A percentile compares a stretch with the other conserved stretches of the same genome.
Conservation (phyloP, 768 basidiomycete genomes). For the Russula foetens region DNA sequence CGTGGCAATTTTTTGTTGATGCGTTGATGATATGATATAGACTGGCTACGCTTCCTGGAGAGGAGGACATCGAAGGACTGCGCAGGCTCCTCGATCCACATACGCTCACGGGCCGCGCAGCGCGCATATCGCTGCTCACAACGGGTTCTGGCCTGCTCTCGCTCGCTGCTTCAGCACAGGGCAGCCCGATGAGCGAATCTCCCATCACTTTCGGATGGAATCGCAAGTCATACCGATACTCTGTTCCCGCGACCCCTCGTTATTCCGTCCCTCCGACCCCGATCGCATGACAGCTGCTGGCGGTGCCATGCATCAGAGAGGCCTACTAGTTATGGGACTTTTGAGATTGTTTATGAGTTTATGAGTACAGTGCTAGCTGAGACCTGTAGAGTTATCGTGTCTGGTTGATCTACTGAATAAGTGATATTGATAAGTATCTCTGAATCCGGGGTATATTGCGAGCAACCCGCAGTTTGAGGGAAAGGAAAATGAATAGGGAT, state of each 20-base stretch:
- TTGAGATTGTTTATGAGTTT: conserved; percentile 3
- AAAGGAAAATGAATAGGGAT: neutral
- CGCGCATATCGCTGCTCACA: conserved; percentile 25
- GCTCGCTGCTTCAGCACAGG: conserved; percentile 23
- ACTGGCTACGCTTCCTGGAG: conserved; percentile 29
- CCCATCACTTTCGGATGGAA: conserved; percentile 14
- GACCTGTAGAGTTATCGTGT: neutral
- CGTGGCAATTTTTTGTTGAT: neutral
- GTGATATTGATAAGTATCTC: neutral
- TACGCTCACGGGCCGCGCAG: conserved; percentile 24
- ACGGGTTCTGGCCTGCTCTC: conserved; percentile 25
- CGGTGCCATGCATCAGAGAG: neutral
- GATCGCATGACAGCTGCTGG: conserved; percentile 1
- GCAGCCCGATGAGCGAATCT: conserved; percentile 17
- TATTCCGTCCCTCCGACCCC: conserved; percentile 17
- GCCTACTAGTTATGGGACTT: neutral
- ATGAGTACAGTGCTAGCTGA: neutral
- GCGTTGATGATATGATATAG: conserved; percentile 11
- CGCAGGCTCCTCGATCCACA: conserved; percentile 27
- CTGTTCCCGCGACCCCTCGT: conserved; percentile 12
- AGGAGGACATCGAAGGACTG: conserved; percentile 28
- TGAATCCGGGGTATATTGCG: neutral
- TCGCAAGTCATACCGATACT: conserved; percentile 15
- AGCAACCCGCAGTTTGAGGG: neutral
- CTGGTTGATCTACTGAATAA: neutral